Conservation (phyloP, 208 protist species). For the Leishmania tropica region DNA sequence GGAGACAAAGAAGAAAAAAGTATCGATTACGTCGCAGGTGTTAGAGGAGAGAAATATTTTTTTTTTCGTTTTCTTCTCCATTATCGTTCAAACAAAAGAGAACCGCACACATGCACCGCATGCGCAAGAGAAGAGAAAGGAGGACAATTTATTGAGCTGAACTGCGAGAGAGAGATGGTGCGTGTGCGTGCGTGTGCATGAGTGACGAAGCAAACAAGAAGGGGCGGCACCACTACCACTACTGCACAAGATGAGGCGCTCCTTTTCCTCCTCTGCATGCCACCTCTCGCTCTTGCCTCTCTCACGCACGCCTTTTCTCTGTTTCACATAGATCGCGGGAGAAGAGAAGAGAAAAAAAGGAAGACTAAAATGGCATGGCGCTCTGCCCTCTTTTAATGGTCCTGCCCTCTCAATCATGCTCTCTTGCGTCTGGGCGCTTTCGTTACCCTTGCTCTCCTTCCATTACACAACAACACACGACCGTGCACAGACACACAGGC, state of each 20-base stretch:
- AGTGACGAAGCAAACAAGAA: not conserved
- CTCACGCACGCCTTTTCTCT: not conserved
- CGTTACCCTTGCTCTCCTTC: not conserved
- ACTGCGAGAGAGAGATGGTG: conserved; percentile 2
- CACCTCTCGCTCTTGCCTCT: not conserved
- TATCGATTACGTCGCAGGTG: conserved; percentile 3
- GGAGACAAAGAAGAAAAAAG: not conserved
- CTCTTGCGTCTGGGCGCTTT: not conserved
- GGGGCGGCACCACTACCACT: not conserved
- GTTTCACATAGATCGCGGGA: not conserved
- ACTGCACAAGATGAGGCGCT: not conserved
- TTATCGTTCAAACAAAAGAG: not conserved
- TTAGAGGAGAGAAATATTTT: not conserved
- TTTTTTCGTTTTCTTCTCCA: not conserved
- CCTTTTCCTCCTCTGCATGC: not conserved
- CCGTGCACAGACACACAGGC: not conserved
- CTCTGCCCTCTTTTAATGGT: not conserved
- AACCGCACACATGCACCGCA: not conserved
- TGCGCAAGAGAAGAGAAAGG: not conserved
- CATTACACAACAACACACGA: conserved; percentile 6
- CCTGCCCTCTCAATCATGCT: not conserved
- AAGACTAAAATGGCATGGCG: not conserved
- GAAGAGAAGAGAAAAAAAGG: not conserved
- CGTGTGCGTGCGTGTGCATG: not conserved
- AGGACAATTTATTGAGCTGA: not conserved